Evolutionary conservation across 495 filamentous ascomycete species (phyloP), one percentile per base, ranked within the genome.

Genomic region (Penicillium salamii): DNA sequence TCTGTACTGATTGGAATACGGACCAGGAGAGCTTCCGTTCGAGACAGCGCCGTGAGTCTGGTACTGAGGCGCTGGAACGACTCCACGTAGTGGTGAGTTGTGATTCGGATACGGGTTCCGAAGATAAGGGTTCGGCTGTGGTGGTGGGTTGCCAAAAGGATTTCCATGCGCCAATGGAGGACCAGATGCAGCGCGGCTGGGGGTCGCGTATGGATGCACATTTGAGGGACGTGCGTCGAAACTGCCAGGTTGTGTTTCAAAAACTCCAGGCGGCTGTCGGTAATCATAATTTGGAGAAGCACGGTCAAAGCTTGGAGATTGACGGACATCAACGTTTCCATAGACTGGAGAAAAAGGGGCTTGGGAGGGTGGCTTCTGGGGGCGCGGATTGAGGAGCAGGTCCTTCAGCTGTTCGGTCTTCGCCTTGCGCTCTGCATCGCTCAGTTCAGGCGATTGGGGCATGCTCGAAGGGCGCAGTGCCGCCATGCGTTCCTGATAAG

Each of bases 401-500:
- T 66, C 65, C 57, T 78, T 79, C 47, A 80, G 42, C 37, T 70
- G 72, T 43, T 69, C 63, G 2, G 69, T 76, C 53, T 78, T 78
- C 11, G 63, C 59, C 28, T 54, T 71, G 40, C 67, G 66, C 51
- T 78, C 61, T 4, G 67, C 67, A 42, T 78, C 74, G 46, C 59
- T 56, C 5, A 63, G 35, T 12, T 61, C 53, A 7, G 47, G 32
- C n/a, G 56, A 52, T 15, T 59, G 48, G 14, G 55, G 46, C 5
- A 57, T 59, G 38, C 56, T 66, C 20, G 65, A 52, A 15, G 70
- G 59, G 15, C 71, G 68, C 40, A 83, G 70, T 13, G 79, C 82
- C 48, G 79, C 77, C 65, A 87, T 83, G 24, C 83, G 78, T 44
- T 87, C 80, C 17, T 80, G 73, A 46, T 83, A 89, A 1, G 85